Base-by-base conservation (phyloP, 768 basidiomycete genomes). In the Calocera viscosa region DNA sequence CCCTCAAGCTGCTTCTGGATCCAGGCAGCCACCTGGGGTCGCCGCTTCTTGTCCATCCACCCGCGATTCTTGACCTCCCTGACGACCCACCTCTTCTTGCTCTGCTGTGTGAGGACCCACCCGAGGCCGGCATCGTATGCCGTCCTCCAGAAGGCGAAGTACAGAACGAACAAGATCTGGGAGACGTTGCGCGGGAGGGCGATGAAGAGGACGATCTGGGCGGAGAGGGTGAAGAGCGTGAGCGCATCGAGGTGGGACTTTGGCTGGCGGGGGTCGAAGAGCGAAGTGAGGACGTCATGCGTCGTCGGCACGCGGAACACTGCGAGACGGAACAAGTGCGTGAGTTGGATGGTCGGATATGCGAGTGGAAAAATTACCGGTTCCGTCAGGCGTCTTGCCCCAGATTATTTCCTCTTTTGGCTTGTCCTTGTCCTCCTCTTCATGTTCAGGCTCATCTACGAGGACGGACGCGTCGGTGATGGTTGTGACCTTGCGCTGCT, bases 251-350 rank as follows among this genome's bases (percentile, higher is more conserved):
- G 79, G 72, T 96, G 90, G 70, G 88, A 94, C 76, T 94, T 94
- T 0, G 87, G 86, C 72, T 89, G 85, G 0, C 80, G 79, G 2
- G 92, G 92, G 75, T 92, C 82, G 74, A 95, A 91, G 3, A 95
- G 80, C 1, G 86, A 84, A 0, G 92, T 93, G 69, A 94, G 74
- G 22, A 94, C 90, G 75, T 94, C 90, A 75, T 93, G 89, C 0
- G 93, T 95, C 22, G 92, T 90, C 12, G 93, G 93, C 49, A 95
- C 91, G 68, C 86, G 84, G 74, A 99, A 99, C 7, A 96, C 94
- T 97, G 69, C 24, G 69, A 32, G 49, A 63, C 43, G 26, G 64
- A 17, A 68, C 35, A 24, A 53, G 60, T 1, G 66, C 28, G 28
- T 63, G 26, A 28, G 32, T 65, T 10, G 65, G 10, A 19, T 26